A percentile compares a stretch with the other conserved stretches of the same genome.
Evolutionary conservation across 2,329 filamentous ascomycete species (phyloP).

Genomic region (Shiraia sp.): DNA sequence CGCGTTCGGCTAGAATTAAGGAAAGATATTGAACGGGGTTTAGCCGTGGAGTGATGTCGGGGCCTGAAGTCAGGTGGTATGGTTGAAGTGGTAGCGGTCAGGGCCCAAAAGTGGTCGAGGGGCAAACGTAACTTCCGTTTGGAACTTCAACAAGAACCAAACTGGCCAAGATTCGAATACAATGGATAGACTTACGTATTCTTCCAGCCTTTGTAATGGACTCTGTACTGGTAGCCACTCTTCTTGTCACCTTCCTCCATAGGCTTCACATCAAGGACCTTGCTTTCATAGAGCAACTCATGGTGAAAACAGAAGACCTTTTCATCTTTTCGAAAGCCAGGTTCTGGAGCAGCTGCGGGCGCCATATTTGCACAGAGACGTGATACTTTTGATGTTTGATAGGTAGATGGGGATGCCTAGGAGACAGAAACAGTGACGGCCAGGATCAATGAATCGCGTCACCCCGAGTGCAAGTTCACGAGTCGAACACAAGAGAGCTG

Average conservation of each 20-base stretch:
- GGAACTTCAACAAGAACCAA: neutral
- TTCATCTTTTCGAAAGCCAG: conserved; percentile 75
- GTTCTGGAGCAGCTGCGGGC: conserved; percentile 57
- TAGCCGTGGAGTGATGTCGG: neutral
- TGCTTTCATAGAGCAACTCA: conserved; percentile 96
- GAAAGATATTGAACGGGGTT: neutral
- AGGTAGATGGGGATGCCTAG: conserved; percentile 13
- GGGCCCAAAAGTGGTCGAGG: conserved; percentile 8
- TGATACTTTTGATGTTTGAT: conserved; percentile 11
- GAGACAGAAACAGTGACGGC: conserved; percentile 16
- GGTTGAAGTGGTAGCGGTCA: conserved; percentile 14
- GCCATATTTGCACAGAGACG: conserved; percentile 45
- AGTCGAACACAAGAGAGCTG: neutral
- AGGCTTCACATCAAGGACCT: conserved; percentile 78
- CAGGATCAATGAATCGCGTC: conserved; percentile 19
- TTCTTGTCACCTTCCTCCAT: conserved; percentile 68
- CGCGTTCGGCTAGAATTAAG: neutral
- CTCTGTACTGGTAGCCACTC: conserved; percentile 81
- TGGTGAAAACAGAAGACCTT: conserved; percentile 96
- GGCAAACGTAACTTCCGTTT: conserved; percentile 12
- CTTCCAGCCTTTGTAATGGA: conserved; percentile 99
- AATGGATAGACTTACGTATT: conserved; percentile 69
- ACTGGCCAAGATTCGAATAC: conserved; percentile 1
- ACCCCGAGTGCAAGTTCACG: conserved; percentile 14
- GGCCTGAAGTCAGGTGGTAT: neutral